Evolutionary conservation across 176 grass and related monocot species (phyloP).

Genomic region (Aegilops sharonensis): DNA sequence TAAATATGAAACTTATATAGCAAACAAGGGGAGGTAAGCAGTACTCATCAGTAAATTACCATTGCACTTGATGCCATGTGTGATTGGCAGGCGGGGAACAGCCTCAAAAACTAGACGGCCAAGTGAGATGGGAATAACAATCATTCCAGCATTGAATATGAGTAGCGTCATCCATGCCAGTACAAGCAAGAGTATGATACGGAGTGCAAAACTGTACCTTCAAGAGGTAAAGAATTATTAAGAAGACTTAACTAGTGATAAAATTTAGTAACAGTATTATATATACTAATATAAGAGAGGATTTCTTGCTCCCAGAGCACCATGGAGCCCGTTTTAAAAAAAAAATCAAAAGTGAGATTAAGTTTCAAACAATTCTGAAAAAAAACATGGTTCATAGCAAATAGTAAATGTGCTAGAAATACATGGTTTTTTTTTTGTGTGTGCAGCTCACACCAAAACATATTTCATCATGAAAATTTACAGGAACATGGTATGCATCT

Average conservation of each 20-base stretch:
- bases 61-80: conserved; percentile 97
- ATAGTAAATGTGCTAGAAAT: too few species aligned
- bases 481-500: too few species aligned
- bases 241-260: background rate
- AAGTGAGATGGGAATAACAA: conserved; percentile 88
- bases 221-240: conserved; percentile 4
- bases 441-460: too few species aligned
- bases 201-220: conserved; percentile 95
- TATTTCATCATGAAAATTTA: too few species aligned
- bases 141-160: conserved; percentile 90
- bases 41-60: conserved; percentile 56
- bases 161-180: conserved; percentile 95
- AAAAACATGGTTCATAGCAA: too few species aligned
- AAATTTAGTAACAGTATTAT: background rate
- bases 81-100: conserved; percentile 86
- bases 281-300: background rate
- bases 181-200: conserved; percentile 81
- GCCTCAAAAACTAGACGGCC: conserved; percentile 85
- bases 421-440: too few species aligned
- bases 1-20: background rate
- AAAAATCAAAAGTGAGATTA: too few species aligned
- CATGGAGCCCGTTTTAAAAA: too few species aligned
- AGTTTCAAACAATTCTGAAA: too few species aligned
- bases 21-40: background rate
- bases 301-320: too few species aligned